Evolutionary conservation across 2,329 filamentous ascomycete species (phyloP), one percentile per base, ranked within the genome.

Genomic region (Allantophomopsis lycopodina): DNA sequence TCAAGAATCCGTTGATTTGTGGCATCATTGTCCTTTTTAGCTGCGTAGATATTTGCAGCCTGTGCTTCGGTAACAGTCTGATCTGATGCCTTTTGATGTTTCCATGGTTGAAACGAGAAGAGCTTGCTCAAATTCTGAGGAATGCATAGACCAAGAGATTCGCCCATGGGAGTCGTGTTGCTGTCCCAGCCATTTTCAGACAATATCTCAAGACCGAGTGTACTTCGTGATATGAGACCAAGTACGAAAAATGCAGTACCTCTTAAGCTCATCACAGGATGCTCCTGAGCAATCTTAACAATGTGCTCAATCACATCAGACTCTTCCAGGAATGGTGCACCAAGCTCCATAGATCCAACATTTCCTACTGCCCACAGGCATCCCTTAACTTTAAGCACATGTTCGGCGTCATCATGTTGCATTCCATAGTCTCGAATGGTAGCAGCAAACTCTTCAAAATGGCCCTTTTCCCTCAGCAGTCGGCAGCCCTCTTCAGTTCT

Each of bases 361-460:
- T 98, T 98, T 17, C 91, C 91, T 1, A 98, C 87, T 0, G 91
- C 91, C 91, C 91, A 98, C 36, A 98, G 68, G 55, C 87, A 95
- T 7, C 88, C 91, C 59, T 98, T 98, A 47, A 96, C 86, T 56
- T 95, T 96, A 42, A 86, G 76, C 35, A 96, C 78, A 17, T 81
- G 72, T 58, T 98, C 91, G 1, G 73, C 57, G 51, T 98, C 91
- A 48, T 93, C 82, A 33, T 79, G 79, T 49, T 91, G 82, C 66
- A 88, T 80, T 30, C 81, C 83, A 50, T 87, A 81, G 46, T 96
- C 87, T 37, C 81, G 79, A 48, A 98, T 94, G 1, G 85, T 95
- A 35, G 76, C 70, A 1, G 79, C 83, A 53, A 98, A 98, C 52
- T 96, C 89, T 46, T 87, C 80, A 60, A 98, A 98, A 54, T 98